Evolutionary conservation across 169 alveolate species (phyloP), one percentile per base, ranked within the genome.

Genomic region (Nephromyces sp.): DNA sequence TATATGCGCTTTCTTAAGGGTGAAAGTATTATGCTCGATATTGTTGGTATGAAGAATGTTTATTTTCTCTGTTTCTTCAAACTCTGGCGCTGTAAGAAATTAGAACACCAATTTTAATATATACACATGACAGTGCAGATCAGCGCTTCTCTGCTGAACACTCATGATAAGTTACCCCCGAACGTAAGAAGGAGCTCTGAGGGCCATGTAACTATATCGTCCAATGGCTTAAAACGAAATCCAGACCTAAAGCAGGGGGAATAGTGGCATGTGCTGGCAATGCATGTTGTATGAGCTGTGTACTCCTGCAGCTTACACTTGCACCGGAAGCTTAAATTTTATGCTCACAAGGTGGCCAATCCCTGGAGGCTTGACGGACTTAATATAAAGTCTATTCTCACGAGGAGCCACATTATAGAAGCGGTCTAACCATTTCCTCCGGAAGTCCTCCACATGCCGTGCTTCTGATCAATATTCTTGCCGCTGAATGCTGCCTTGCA

Each of bases 191-290:
- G 63, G 4, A 75, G 34, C 32, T 75, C 78, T 30, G 75, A 68
- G 0, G 82, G 82, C 82, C 82, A 75, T 32, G n/a, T 75, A 21
- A 69, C 32, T 8, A 43, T 32, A 32, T 75, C 82, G 51, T 62
- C 78, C 15, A 65, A 77, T 15, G 82, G 82, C 66, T 68, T 75
- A 52, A 68, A 75, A 52, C 52, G 65, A 24, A 75, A 68, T 29
- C 61, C 85, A 2, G 86, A 86, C 35, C 80, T 74, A 74, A 6
- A 72, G n/a, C n/a, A n/a, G n/a, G n/a, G n/a, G n/a, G n/a, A n/a
- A n/a, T n/a, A n/a, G 4, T 1, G 1, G 4, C 32, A 25, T 25
- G 6, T 29, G 2, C 3, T 51, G 6, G 24, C 70, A 27, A 6
- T 43, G 71, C 74, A 6, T 2, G 6, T 1, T n/a, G 6, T 35